Conservation (phyloP, 2,329 filamentous ascomycete genomes). For the Trichoderma gracile region DNA sequence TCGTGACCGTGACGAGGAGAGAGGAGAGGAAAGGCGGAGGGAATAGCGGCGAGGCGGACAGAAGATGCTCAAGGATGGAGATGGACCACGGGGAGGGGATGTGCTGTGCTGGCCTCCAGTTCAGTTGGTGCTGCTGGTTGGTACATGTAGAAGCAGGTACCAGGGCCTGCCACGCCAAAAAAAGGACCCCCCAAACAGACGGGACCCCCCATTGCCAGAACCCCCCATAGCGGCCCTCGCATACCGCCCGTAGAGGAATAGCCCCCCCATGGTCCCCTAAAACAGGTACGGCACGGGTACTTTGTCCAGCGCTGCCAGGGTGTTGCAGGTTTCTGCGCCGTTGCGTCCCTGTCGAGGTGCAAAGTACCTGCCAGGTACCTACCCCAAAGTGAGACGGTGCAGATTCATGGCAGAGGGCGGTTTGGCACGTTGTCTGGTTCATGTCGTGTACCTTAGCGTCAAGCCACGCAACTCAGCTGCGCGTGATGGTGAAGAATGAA, state of each 20-base stretch:
- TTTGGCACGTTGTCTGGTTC: slow-evolving; percentile 2
- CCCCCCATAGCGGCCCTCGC: slow-evolving; percentile 1
- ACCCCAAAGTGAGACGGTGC: slow-evolving; percentile 12
- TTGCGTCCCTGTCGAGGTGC: slow-evolving; percentile 7
- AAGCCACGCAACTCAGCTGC: slow-evolving; percentile 14
- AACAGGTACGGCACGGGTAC: slow-evolving; percentile 11
- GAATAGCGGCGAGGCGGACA: slow-evolving; percentile 12
- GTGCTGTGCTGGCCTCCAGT: background rate
- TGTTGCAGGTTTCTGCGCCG: slow-evolving; percentile 16
- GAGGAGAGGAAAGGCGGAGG: background rate
- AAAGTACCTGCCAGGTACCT: slow-evolving; percentile 19
- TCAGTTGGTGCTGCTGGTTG: background rate
- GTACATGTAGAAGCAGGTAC: slow-evolving; percentile 23
- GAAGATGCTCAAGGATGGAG: slow-evolving; percentile 11
- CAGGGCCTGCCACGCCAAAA: slow-evolving; percentile 20
- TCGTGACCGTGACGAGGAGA: background rate
- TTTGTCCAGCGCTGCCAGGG: slow-evolving; percentile 3
- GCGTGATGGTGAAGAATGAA: background rate
- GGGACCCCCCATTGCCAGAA: background rate
- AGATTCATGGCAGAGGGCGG: slow-evolving; percentile 7
- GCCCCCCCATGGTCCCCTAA: slow-evolving; percentile 20
- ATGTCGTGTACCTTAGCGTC: slow-evolving; percentile 2
- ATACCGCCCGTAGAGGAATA: background rate
- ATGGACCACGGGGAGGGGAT: slow-evolving; percentile 21
- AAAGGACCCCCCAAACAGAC: slow-evolving; percentile 5